Conservation (phyloP, 2,329 filamentous ascomycete genomes). For the Emergomyces pasteurianus region DNA sequence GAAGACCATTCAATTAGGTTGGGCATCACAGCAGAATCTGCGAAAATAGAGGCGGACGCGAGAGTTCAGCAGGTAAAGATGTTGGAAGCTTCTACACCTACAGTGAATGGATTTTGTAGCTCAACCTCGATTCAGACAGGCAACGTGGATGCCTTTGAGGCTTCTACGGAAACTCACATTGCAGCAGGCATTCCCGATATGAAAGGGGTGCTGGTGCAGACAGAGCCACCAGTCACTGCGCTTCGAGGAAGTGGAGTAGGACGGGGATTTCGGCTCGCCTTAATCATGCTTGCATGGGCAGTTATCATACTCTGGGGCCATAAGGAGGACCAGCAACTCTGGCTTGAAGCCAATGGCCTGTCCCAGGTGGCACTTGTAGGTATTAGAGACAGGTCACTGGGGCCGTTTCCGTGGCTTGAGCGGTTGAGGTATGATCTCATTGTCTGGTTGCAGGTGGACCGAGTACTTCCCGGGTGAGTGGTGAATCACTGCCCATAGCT, state of each 20-base stretch:
- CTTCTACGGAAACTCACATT: slow-evolving; percentile 5
- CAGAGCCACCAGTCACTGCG: slow-evolving; percentile 4
- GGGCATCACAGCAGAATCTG: neutral
- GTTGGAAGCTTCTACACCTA: neutral
- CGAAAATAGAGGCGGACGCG: neutral
- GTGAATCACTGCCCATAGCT: neutral
- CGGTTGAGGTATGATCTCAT: slow-evolving; percentile 5
- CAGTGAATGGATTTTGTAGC: neutral
- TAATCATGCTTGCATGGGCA: slow-evolving; percentile 10
- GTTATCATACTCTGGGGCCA: slow-evolving; percentile 4
- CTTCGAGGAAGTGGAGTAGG: slow-evolving; percentile 1
- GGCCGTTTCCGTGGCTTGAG: slow-evolving; percentile 5
- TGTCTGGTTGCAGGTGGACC: slow-evolving; percentile 8
- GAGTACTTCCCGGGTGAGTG: slow-evolving; percentile 8
- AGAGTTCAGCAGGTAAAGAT: neutral
- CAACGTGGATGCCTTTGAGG: slow-evolving; percentile 1
- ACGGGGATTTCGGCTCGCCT: slow-evolving; percentile 1
- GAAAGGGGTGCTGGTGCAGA: slow-evolving; percentile 8
- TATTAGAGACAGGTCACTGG: neutral
- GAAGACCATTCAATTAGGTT: neutral
- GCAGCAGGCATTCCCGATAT: neutral
- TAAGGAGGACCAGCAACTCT: slow-evolving; percentile 5
- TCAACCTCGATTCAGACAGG: neutral
- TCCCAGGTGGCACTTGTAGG: slow-evolving; percentile 3
- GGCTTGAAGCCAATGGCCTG: slow-evolving; percentile 10